phyloP scores from a whole-genome alignment of 352 stramenopile genomes.

The Globisporangium nunn region DNA sequence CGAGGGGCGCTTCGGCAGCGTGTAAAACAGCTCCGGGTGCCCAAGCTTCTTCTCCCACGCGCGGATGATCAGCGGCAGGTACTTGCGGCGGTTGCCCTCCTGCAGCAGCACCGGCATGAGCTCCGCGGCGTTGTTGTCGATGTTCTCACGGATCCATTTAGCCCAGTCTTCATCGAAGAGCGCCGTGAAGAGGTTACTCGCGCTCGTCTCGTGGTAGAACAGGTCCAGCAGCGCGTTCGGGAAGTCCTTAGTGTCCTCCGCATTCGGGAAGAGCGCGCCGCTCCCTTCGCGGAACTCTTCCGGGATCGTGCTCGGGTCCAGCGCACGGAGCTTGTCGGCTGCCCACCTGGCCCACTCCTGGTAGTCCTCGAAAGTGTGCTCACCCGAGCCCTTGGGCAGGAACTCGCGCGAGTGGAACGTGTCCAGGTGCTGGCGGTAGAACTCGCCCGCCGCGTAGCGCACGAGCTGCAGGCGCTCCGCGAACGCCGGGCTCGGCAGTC shows the following conservation, averaged over 20 bases:
- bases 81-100: conserved; percentile 36
- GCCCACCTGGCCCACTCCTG: conserved; percentile 59
- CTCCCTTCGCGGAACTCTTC: conserved; percentile 47
- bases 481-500: conserved; percentile 63
- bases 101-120: conserved; percentile 38
- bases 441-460: conserved; percentile 69
- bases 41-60: conserved; percentile 59
- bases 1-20: conserved; percentile 50
- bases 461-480: conserved; percentile 72
- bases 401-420: conserved; percentile 76
- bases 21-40: conserved; percentile 46
- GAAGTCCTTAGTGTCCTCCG: conserved; percentile 44
- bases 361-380: conserved; percentile 53
- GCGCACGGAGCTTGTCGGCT: conserved; percentile 29
- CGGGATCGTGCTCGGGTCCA: conserved; percentile 37
- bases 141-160: conserved; percentile 50
- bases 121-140: conserved; percentile 44
- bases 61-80: conserved; percentile 46
- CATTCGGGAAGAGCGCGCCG: conserved; percentile 47
- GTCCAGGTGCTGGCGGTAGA: conserved; percentile 78
- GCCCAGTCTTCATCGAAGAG: conserved; percentile 46
- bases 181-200: conserved; percentile 54
- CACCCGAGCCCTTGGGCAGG: conserved; percentile 35
- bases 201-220: conserved; percentile 45
- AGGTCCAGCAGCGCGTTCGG: conserved; percentile 52